Evolutionary conservation across 1,284 basidiomycete genomes (phyloP), one percentile per base, ranked within the genome.

Genomic region (Ceratobasidium sp.): DNA sequence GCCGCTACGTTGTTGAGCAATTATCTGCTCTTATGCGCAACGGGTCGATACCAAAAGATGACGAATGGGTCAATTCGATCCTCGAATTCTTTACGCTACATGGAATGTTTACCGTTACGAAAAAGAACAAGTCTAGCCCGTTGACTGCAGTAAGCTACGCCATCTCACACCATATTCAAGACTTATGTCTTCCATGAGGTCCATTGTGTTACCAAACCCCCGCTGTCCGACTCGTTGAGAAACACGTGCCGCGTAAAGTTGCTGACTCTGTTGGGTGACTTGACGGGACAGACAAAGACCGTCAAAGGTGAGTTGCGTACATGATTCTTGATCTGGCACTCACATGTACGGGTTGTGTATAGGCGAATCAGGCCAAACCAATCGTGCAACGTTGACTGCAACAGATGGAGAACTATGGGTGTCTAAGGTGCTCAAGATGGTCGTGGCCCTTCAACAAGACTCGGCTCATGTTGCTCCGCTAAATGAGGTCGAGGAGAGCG

Each of bases 1-100:
- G 93, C 65, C 82, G 81, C 48, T 98, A 96, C 96, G 88, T 94
- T 26, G 85, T 93, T 55, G 95, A 98, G 72, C 97, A 98, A 82
- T 83, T 98, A 30, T 83, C 88, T 10, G 86, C 88, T 9, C 85
- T 98, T 45, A 83, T 96, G 74, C 89, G 92, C 69, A 96, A 94
- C 78, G 87, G 88, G 5, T 85, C 89, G 0, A 87, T 98, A 46
- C 92, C 92, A 8, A 96, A 93, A 79, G 85, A 87, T 69, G 94
- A 97, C 78, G 84, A 84, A 57, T 94, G 93, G 88, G 83, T 97
- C 23, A 82, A 86, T 72, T 83, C 85, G 10, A 83, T 96, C 59
- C 84, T 98, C 46, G 88, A 95, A 75, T 97, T 94, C 87, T 83
- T 98, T 45, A 82, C 87, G 59, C 87, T 94, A 3, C 87, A 97